A percentile compares a stretch with the other conserved stretches of the same genome.
phyloP scores from a whole-genome alignment of 1,284 basidiomycete species.

The Tilletia setariae region DNA sequence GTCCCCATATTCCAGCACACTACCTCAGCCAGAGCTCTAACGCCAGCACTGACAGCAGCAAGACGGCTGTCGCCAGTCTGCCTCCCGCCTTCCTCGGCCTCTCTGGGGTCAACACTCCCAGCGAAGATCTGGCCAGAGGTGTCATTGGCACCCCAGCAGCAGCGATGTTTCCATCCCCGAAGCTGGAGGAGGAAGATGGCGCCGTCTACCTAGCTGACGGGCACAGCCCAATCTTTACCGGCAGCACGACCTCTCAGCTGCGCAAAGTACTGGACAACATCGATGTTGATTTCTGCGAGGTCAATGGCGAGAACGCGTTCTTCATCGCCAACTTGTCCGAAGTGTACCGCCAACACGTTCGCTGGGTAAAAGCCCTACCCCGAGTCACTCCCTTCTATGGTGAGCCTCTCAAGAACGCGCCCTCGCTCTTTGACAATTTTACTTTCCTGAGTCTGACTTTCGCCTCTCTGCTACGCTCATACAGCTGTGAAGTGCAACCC shows the following conservation, averaged over 20 bases:
- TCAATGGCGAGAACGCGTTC: constrained; percentile 85
- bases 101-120: constrained; percentile 12
- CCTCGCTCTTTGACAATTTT: too few species aligned
- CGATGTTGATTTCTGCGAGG: constrained; percentile 57
- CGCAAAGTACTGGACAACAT: constrained; percentile 37
- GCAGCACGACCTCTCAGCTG: constrained; percentile 42
- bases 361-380: constrained; percentile 72
- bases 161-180: not conserved
- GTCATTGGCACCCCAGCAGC: not conserved
- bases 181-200: constrained; percentile 3
- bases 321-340: constrained; percentile 90
- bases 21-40: not conserved
- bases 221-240: constrained; percentile 33
- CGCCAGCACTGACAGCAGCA: not conserved
- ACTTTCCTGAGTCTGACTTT: too few species aligned
- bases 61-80: not conserved
- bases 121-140: constrained; percentile 6
- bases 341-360: constrained; percentile 79
- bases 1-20: not conserved
- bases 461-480: constrained; percentile 11
- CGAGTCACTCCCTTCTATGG: constrained; percentile 79
- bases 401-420: constrained; percentile 16
- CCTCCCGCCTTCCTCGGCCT: constrained; percentile 4
- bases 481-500: constrained; percentile 95
- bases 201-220: not conserved